These are phyloP conservation scores for Galerina marginata DNA, from an alignment of 768 basidiomycete species.

Conservation along the genomic window DNA sequence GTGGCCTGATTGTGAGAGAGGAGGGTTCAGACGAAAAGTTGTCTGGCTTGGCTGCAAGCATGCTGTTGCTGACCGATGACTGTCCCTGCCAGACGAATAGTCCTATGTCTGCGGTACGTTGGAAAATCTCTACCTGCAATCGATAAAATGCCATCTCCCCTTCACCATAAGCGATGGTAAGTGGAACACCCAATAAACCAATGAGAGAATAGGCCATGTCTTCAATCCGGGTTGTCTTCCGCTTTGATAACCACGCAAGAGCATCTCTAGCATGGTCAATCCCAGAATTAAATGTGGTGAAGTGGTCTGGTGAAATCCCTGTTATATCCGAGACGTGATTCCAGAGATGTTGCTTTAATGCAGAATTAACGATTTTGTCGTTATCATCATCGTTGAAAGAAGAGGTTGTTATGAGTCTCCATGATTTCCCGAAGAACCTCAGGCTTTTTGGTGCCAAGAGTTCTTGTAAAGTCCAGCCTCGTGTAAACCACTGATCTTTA, in stretches of 20 bases:
- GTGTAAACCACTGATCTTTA: too few relatives aligned
- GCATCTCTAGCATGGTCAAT: background rate
- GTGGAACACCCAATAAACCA: background rate
- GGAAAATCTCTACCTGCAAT: background rate
- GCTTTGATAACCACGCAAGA: background rate
- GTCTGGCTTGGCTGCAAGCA: background rate
- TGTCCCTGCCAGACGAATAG: background rate
- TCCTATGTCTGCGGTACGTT: background rate
- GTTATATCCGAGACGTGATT: background rate
- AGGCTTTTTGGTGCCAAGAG: background rate
- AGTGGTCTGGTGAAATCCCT: background rate
- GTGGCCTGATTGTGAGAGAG: background rate
- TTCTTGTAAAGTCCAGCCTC: constrained; percentile 6
- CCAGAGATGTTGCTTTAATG: background rate
- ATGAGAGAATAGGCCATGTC: constrained; percentile 8
- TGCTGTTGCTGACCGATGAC: background rate
- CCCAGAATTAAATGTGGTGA: background rate
- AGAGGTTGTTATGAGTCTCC: background rate
- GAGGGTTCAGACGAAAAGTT: background rate
- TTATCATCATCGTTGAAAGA: background rate
- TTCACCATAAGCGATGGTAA: constrained; percentile 8
- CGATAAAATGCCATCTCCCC: constrained; percentile 2
- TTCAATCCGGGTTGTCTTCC: constrained; percentile 2
- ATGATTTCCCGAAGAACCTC: background rate
- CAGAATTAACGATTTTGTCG: background rate